A percentile compares a stretch with the other conserved stretches of the same genome.
phyloP scores from a whole-genome alignment of 23 red algal genomes.

The Gracilaria gracilis region DNA sequence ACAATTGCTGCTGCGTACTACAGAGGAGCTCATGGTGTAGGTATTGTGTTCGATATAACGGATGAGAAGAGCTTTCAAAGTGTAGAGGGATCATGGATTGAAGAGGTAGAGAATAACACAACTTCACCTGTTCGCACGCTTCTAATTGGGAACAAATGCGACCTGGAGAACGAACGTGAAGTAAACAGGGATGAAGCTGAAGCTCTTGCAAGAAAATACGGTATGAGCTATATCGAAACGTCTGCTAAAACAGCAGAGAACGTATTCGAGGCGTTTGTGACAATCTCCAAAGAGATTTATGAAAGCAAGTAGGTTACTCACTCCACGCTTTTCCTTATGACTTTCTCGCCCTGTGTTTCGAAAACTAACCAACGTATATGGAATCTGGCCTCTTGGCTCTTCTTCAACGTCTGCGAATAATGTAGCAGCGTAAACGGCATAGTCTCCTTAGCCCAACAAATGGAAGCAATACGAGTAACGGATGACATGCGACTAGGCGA shows the following conservation, averaged over 20 bases:
- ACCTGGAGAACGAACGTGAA: slow-evolving; percentile 37
- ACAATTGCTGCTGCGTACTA: slow-evolving; percentile 82
- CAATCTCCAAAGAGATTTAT: slow-evolving; percentile 61
- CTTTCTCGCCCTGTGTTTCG: background rate
- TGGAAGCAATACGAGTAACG: slow-evolving; percentile 23
- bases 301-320: slow-evolving; percentile 41
- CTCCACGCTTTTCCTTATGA: background rate
- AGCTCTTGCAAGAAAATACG: slow-evolving; percentile 48
- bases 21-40: slow-evolving; percentile 82
- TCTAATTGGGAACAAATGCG: slow-evolving; percentile 82
- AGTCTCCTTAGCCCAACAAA: slow-evolving; percentile 24
- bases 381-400: background rate
- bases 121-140: slow-evolving; percentile 40
- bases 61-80: slow-evolving; percentile 58
- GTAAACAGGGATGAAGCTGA: slow-evolving; percentile 45
- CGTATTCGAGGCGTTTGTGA: slow-evolving; percentile 61
- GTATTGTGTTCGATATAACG: slow-evolving; percentile 71
- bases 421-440: slow-evolving; percentile 20
- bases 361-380: background rate
- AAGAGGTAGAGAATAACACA: slow-evolving; percentile 58
- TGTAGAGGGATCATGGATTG: slow-evolving; percentile 68
- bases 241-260: slow-evolving; percentile 73
- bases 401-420: background rate
- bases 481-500: slow-evolving; percentile 5
- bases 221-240: slow-evolving; percentile 74